Conservation (phyloP, 2,329 filamentous ascomycete genomes). For the Rutstroemia sydowiana region DNA sequence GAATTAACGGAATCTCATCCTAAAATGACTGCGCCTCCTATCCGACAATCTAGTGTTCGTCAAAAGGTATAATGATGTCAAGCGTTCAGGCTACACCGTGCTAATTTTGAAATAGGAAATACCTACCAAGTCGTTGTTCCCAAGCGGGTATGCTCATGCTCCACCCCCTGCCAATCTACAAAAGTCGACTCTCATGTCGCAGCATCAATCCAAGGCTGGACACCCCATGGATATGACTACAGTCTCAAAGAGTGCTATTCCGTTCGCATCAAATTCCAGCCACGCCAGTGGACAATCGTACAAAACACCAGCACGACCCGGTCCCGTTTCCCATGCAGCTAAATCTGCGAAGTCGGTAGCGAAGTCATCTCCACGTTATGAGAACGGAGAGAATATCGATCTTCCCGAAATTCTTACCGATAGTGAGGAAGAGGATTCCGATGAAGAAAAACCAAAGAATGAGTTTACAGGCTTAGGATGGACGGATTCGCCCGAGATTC, state of each 20-base stretch:
- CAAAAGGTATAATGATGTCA: slow-evolving; percentile 32
- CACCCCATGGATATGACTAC: slow-evolving; percentile 81
- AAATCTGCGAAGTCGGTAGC: slow-evolving; percentile 56
- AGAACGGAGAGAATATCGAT: slow-evolving; percentile 82
- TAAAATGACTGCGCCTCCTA: slow-evolving; percentile 73
- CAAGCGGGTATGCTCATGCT: slow-evolving; percentile 53
- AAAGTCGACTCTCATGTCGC: slow-evolving; percentile 57
- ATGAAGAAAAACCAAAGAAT: slow-evolving; percentile 38
- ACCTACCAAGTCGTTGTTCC: slow-evolving; percentile 51
- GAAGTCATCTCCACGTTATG: slow-evolving; percentile 75
- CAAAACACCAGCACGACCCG: slow-evolving; percentile 62
- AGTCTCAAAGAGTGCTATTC: slow-evolving; percentile 80
- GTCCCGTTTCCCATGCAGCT: slow-evolving; percentile 30
- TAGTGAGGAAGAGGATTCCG: slow-evolving; percentile 76
- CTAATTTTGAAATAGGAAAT: slow-evolving; percentile 47
- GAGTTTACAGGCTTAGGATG: slow-evolving; percentile 67
- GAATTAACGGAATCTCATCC: slow-evolving; percentile 52
- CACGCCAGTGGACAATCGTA: slow-evolving; percentile 44
- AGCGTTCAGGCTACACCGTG: slow-evolving; percentile 2
- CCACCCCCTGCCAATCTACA: slow-evolving; percentile 36
- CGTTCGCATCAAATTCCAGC: slow-evolving; percentile 68
- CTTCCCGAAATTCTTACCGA: slow-evolving; percentile 95
- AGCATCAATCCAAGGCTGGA: slow-evolving; percentile 57
- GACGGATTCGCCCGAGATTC: slow-evolving; percentile 82
- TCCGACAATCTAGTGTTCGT: slow-evolving; percentile 68